Percentiles rank a stretch among this genome's conserved stretches.
Conservation (phyloP, 1,139 yeast genomes). For the Yamadazyma atlantica region DNA sequence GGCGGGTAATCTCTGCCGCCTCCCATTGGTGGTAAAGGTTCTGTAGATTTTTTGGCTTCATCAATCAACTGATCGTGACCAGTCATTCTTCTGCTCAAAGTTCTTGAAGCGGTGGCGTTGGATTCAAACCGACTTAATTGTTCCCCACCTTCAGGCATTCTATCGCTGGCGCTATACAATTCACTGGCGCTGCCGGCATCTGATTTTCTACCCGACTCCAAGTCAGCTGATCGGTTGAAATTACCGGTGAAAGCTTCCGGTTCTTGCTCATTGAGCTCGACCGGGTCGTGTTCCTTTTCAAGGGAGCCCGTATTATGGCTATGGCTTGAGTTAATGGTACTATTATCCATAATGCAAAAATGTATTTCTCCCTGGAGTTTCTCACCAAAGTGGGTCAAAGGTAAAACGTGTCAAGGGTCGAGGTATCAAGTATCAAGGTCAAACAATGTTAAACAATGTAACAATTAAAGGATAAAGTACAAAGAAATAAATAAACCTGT, state of each 20-base stretch:
- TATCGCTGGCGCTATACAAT: constrained; percentile 10
- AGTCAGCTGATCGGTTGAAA: not conserved
- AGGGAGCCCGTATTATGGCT: constrained; percentile 9
- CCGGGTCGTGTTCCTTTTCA: constrained; percentile 7
- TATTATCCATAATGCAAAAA: constrained; percentile 7
- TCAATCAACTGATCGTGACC: constrained; percentile 30
- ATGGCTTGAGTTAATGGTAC: constrained; percentile 8
- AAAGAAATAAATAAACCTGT: too few species aligned
- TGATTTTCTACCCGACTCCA: constrained; percentile 4
- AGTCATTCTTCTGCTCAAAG: constrained; percentile 31
- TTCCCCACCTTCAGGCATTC: constrained; percentile 18
- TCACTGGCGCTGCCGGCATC: constrained; percentile 6
- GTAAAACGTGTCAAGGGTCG: too few species aligned
- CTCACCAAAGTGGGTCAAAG: not conserved
- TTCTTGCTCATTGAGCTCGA: constrained; percentile 1
- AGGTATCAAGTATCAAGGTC: too few species aligned
- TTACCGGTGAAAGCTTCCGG: constrained; percentile 5
- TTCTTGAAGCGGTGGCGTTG: constrained; percentile 24
- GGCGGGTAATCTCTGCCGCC: constrained; percentile 35
- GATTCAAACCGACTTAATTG: constrained; percentile 29
- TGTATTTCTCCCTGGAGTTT: too few species aligned
- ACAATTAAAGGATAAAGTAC: too few species aligned
- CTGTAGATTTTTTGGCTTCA: constrained; percentile 25
- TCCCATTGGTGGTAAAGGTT: constrained; percentile 38
- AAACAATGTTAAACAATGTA: not conserved